phyloP scores from a whole-genome alignment of 352 stramenopile genomes.

The Poterioochromonas sp. region DNA sequence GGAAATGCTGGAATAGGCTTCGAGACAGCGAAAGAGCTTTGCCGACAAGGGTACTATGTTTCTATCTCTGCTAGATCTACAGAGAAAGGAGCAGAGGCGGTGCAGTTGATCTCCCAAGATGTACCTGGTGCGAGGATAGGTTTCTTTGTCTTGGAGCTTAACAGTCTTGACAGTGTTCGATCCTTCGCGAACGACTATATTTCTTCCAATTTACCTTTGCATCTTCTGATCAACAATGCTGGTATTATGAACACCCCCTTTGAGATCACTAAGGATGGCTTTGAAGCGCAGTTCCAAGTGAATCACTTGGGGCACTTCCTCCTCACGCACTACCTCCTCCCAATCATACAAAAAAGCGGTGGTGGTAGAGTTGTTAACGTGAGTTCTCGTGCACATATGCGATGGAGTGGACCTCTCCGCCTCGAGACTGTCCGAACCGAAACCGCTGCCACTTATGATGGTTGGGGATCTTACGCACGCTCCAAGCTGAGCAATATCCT shows the following conservation, averaged over 20 bases:
- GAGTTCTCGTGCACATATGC: constrained; percentile 45
- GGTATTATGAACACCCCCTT: constrained; percentile 18
- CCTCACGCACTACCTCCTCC: background rate
- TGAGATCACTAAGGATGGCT: constrained; percentile 55
- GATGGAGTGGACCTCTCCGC: background rate
- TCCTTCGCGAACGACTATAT: background rate
- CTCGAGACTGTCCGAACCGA: background rate
- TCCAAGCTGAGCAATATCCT: constrained; percentile 12
- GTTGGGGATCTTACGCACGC: background rate
- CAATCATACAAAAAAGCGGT: constrained; percentile 52
- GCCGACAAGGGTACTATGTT: background rate
- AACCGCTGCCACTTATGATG: background rate
- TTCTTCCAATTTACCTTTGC: background rate
- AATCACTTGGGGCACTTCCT: constrained; percentile 74
- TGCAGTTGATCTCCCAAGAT: background rate
- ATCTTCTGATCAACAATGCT: constrained; percentile 13
- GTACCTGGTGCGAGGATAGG: background rate
- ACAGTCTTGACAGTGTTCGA: background rate
- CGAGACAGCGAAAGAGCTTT: background rate
- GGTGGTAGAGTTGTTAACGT: constrained; percentile 61
- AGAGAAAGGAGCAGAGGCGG: background rate
- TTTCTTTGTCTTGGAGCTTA: background rate
- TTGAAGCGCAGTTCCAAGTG: constrained; percentile 72
- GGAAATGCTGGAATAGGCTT: constrained; percentile 13
- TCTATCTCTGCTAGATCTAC: background rate